These are phyloP conservation scores for Aspergillus phoenicis DNA, from an alignment of 2,329 filamentous ascomycete species.

Conservation along the genomic window DNA sequence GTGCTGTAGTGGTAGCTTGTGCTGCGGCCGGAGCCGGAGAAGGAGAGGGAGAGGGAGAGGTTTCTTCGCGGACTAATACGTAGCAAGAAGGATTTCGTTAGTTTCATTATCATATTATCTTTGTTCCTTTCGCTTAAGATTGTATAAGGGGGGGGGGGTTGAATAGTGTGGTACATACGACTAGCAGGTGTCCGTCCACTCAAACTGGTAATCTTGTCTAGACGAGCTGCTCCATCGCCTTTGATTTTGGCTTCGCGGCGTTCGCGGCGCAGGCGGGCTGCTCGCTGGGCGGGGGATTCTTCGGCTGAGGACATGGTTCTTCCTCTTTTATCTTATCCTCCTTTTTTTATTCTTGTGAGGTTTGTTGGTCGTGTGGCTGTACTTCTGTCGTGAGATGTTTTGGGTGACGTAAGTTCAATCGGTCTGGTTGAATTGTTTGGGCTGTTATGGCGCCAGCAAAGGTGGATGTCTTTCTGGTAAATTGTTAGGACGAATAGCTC, in stretches of 20 bases:
- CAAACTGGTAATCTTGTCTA: conserved; percentile 64
- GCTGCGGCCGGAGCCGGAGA: conserved; percentile 18
- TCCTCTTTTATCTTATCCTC: no score
- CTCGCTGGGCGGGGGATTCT: conserved; percentile 51
- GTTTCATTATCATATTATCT: conserved; percentile 3
- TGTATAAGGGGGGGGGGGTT: not conserved
- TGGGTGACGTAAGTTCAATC: not conserved
- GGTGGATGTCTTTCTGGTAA: no score
- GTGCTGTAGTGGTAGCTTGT: conserved; percentile 13
- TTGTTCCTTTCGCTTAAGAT: not conserved
- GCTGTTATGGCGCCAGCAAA: no score
- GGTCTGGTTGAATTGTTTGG: no score
- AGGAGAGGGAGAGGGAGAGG: conserved; percentile 32
- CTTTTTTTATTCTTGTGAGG: not conserved
- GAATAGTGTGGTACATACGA: conserved; percentile 28
- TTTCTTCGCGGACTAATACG: conserved; percentile 29
- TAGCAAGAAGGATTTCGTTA: conserved; percentile 9
- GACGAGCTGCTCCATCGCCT: conserved; percentile 58
- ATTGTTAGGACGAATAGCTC: no score
- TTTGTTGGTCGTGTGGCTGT: conserved; percentile 8
- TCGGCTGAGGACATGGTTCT: conserved; percentile 37
- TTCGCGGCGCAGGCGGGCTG: conserved; percentile 64
- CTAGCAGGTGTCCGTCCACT: conserved; percentile 54
- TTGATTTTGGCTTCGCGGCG: conserved; percentile 65
- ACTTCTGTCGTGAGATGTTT: not conserved